A percentile compares a stretch with the other conserved stretches of the same genome.
phyloP scores from a whole-genome alignment of 495 filamentous ascomycete genomes.

The Thozetella sp. region DNA sequence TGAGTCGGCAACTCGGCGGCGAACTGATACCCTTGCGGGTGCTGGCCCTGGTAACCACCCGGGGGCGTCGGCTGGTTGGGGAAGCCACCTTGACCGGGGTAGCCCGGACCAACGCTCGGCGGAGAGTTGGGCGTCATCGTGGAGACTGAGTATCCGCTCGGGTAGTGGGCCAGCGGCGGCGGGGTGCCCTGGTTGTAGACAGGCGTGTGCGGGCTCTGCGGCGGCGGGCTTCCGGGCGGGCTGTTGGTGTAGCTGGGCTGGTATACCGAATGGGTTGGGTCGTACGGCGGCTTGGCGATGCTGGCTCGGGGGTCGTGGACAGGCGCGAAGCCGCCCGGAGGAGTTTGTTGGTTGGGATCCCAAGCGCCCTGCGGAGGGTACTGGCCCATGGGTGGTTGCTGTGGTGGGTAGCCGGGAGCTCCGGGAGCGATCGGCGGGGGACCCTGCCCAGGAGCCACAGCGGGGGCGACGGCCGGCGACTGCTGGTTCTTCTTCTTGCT shows the following conservation, averaged over 20 bases:
- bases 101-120: neutral
- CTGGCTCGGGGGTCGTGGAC: conserved; percentile 13
- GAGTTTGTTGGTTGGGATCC: neutral
- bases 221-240: conserved; percentile 15
- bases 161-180: conserved; percentile 2
- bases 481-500: conserved; percentile 30
- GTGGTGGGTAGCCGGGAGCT: neutral
- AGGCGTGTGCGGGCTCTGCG: conserved; percentile 6
- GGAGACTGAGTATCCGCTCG: neutral
- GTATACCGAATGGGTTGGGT: conserved; percentile 3
- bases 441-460: neutral
- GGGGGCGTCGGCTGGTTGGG: neutral
- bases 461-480: neutral
- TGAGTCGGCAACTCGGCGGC: conserved; percentile 19
- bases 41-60: neutral
- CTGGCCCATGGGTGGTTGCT: neutral
- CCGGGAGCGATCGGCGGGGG: neutral
- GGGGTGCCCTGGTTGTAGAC: neutral
- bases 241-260: conserved; percentile 4
- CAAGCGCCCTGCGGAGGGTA: conserved; percentile 7
- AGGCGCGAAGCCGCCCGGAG: neutral
- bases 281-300: conserved; percentile 14
- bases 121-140: too few species aligned
- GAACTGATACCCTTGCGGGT: conserved; percentile 7
- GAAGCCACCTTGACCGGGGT: neutral